phyloP scores from a whole-genome alignment of 768 basidiomycete species.

The Galerina marginata region DNA sequence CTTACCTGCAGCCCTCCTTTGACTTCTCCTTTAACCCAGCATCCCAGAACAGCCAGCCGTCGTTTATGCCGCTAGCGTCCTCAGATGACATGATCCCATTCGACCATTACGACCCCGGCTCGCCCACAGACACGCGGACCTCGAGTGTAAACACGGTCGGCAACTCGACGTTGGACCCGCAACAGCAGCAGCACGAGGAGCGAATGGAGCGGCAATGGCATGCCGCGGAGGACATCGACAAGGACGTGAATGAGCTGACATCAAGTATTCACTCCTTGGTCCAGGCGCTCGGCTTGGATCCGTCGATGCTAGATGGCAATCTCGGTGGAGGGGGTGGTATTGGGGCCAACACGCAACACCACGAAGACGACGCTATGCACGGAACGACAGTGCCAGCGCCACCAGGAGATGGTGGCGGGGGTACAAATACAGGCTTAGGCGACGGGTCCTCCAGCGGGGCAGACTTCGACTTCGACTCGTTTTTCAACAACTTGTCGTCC shows the following conservation, averaged over 20 bases:
- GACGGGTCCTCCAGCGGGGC: not conserved
- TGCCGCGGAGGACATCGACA: constrained; percentile 66
- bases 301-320: constrained; percentile 34
- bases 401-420: not conserved
- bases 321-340: not conserved
- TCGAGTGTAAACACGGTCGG: constrained; percentile 39
- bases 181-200: constrained; percentile 32
- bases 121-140: constrained; percentile 18
- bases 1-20: constrained; percentile 38
- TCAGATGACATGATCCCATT: constrained; percentile 38
- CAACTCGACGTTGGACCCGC: constrained; percentile 24
- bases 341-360: no score
- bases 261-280: constrained; percentile 74
- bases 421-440: not conserved
- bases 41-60: not conserved
- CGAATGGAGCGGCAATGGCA: constrained; percentile 61
- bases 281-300: constrained; percentile 70
- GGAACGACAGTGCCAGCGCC: not conserved
- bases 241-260: constrained; percentile 74
- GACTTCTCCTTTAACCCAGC: constrained; percentile 37
- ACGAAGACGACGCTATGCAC: not conserved
- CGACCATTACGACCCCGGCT: constrained; percentile 25
- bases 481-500: constrained; percentile 21
- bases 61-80: constrained; percentile 18
- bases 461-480: constrained; percentile 22